These are phyloP conservation scores for Pythium periplocum DNA, from an alignment of 352 stramenopile species.

Conservation along the genomic window DNA sequence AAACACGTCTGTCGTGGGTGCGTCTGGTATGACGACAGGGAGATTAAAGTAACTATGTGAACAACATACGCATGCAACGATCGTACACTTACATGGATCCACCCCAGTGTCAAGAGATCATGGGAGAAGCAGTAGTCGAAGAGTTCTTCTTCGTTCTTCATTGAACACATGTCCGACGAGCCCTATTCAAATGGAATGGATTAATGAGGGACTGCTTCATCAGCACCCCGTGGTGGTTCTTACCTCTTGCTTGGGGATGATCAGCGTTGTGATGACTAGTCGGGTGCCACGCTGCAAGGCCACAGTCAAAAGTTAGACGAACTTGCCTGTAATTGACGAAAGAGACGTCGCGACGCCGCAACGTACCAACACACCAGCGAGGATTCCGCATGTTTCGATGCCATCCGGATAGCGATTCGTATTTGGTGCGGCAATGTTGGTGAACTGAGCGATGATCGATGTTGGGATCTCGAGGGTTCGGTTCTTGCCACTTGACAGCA, in stretches of 20 bases:
- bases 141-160: constrained; percentile 86
- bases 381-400: constrained; percentile 89
- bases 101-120: constrained; percentile 86
- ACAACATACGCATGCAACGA: neutral
- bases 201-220: neutral
- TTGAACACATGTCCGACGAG: constrained; percentile 80
- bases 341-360: neutral
- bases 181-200: constrained; percentile 27
- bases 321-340: no score
- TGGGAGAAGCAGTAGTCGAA: constrained; percentile 85
- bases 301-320: constrained; percentile 1
- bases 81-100: constrained; percentile 72
- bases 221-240: neutral
- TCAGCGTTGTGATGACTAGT: constrained; percentile 75
- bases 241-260: constrained; percentile 86
- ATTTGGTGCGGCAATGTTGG: constrained; percentile 70
- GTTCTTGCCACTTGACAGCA: constrained; percentile 43
- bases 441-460: constrained; percentile 72
- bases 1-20: constrained; percentile 88
- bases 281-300: constrained; percentile 37
- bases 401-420: constrained; percentile 67
- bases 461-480: constrained; percentile 67
- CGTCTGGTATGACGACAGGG: constrained; percentile 30
- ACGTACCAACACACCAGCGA: constrained; percentile 74
- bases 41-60: neutral